These are phyloP conservation scores for Aureobasidium sp. DNA, from an alignment of 2,329 filamentous ascomycete genomes.

Conservation along the genomic window DNA sequence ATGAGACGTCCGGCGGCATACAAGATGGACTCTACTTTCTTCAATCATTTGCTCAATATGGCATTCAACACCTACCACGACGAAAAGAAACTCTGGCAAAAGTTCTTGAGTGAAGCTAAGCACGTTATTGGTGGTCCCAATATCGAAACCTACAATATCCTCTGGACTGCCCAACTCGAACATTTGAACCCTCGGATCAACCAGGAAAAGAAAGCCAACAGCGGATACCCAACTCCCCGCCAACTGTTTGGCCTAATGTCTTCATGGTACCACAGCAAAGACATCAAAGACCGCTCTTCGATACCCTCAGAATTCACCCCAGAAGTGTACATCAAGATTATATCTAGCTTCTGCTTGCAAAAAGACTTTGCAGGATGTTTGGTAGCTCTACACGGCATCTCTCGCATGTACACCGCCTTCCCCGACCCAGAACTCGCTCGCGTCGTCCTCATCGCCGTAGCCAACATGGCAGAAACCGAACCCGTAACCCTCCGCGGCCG, in stretches of 20 bases:
- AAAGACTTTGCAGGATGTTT: slow-evolving; percentile 14
- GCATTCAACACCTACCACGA: slow-evolving; percentile 7
- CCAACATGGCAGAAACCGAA: slow-evolving; percentile 2
- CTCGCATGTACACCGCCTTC: neutral
- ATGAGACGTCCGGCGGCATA: slow-evolving; percentile 57
- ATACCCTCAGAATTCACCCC: neutral
- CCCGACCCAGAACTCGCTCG: slow-evolving; percentile 11
- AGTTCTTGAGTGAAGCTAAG: slow-evolving; percentile 10
- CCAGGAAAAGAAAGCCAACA: neutral
- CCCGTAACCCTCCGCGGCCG: neutral
- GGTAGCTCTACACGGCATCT: slow-evolving; percentile 13
- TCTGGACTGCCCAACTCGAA: slow-evolving; percentile 13
- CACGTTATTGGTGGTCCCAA: slow-evolving; percentile 1
- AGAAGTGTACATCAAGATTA: slow-evolving; percentile 13
- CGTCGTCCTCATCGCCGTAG: slow-evolving; percentile 6
- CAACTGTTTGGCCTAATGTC: slow-evolving; percentile 13
- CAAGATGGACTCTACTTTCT: slow-evolving; percentile 61
- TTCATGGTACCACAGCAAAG: slow-evolving; percentile 5
- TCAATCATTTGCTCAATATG: slow-evolving; percentile 64
- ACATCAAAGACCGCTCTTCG: neutral
- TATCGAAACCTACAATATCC: slow-evolving; percentile 13
- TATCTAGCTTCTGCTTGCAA: slow-evolving; percentile 11
- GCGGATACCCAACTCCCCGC: slow-evolving; percentile 9
- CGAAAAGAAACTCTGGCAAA: neutral
- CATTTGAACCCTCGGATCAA: neutral